Evolutionary conservation across 768 basidiomycete species (phyloP), one percentile per base, ranked within the genome.

Genomic region (Leccinellum luteum): DNA sequence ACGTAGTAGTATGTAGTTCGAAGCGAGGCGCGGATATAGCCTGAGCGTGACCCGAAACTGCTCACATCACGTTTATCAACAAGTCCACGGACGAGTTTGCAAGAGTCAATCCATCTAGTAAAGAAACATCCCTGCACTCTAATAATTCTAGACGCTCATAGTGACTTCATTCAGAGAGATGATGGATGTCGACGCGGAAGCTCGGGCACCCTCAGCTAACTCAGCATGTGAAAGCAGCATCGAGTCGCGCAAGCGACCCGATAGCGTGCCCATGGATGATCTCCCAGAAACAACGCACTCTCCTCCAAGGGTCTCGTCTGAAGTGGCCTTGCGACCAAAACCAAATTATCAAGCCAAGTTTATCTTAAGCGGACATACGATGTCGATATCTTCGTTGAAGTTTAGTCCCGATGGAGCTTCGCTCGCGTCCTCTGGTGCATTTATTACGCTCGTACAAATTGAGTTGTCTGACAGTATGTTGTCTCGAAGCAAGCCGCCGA

Each of bases 341-440:
- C 81, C 84, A n/a, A 73, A 79, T 44, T 93, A 90, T 74, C 76
- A 73, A 54, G 73, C 81, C 34, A 81, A 78, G 27, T 84, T 79
- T 64, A 84, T 83, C 48, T 75, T 95, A 30, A 86, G 83, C 55
- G 95, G 92, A n/a, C 96, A 98, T 69, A 84, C 82, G 17, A 81
- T 84, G 69, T 82, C 89, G 9, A 83, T 98, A 51, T 90, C 94
- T 1, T 85, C 91, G 14, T 74, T 98, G 55, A 92, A 90, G 70
- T 98, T 96, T 73, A 93, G 89, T 66, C 87, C 90, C 31, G 84
- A 95, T 72, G 95, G 95, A 30, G 76, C 78, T 54, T 76, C 83
- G 60, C 81, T 98, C 43, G 93, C 92, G 2, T 94, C 94, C 32
- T 85, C 85, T 74, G 89, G 95, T 97, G 73, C 69, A 85, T 78